Conservation (phyloP, 257 asterid genomes). For the Euphrasia confusa region DNA sequence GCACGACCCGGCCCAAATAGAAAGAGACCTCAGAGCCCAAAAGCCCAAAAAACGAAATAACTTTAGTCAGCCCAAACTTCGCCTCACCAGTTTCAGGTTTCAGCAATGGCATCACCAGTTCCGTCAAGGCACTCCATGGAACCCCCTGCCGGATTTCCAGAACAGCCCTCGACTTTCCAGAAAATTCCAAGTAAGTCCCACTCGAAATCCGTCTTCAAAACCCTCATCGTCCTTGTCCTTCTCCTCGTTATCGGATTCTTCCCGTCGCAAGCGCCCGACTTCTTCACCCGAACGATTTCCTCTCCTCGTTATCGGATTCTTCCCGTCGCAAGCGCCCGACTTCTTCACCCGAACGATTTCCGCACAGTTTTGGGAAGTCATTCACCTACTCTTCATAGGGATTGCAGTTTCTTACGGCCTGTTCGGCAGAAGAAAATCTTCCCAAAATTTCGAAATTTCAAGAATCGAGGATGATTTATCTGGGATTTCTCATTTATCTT, state of each 20-base stretch:
- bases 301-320: no score
- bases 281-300: conserved; percentile 36
- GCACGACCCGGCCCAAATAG: no score
- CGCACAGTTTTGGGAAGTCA: conserved; percentile 62
- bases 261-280: conserved; percentile 60
- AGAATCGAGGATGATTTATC: conserved; percentile 28
- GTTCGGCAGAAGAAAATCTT: conserved; percentile 45
- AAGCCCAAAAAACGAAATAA: no score
- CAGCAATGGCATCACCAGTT: conserved; percentile 26
- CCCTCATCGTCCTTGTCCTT: conserved; percentile 39
- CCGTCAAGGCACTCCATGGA: conserved; percentile 26
- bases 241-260: conserved; percentile 33
- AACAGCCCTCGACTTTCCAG: conserved; percentile 24
- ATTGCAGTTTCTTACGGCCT: conserved; percentile 73
- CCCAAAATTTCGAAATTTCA: conserved; percentile 11
- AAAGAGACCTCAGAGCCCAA: no score
- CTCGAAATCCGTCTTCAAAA: conserved; percentile 43
- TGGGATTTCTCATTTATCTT: conserved; percentile 47
- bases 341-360: conserved; percentile 39
- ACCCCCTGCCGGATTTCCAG: conserved; percentile 29
- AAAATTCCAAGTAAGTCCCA: conserved; percentile 44
- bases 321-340: conserved; percentile 74
- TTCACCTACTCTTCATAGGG: conserved; percentile 75
- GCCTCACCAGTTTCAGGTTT: no score
- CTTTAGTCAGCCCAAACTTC: no score